These are phyloP conservation scores for Solanum peruvianum DNA, from an alignment of 257 asterid species.

Conservation along the genomic window DNA sequence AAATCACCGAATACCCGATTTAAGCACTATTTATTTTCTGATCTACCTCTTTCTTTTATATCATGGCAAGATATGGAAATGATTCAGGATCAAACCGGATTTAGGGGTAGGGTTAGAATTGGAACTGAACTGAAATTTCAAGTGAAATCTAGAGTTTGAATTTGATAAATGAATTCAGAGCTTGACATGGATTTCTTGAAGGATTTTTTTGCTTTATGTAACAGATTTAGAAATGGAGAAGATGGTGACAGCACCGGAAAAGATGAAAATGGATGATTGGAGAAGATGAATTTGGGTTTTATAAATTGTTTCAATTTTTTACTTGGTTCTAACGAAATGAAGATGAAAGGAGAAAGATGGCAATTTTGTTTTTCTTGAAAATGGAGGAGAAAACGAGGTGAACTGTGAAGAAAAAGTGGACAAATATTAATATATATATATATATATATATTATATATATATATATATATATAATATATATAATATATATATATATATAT, in stretches of 20 bases:
- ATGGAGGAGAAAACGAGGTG: neutral
- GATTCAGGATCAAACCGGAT: neutral
- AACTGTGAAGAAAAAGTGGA: neutral
- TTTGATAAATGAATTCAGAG: neutral
- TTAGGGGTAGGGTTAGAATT: neutral
- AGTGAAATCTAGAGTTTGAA: neutral
- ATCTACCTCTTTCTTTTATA: neutral
- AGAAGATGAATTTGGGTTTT: too few relatives aligned
- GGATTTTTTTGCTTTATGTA: too few relatives aligned
- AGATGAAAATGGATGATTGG: too few relatives aligned
- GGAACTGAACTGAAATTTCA: too few relatives aligned
- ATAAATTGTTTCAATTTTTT: too few relatives aligned
- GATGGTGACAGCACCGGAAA: too few relatives aligned
- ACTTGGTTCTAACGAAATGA: neutral
- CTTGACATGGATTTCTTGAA: neutral
- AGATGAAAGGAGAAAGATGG: neutral
- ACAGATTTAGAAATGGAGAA: too few relatives aligned
- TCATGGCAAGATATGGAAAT: neutral
- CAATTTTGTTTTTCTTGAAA: too few relatives aligned
- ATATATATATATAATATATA: too few relatives aligned
- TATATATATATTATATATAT: too few relatives aligned
- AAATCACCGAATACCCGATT: neutral
- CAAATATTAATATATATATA: neutral
- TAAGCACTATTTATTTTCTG: too few relatives aligned
- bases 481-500: too few relatives aligned